Conservation (phyloP, 75 land plant species). For the Sequoiadendron giganteum region DNA sequence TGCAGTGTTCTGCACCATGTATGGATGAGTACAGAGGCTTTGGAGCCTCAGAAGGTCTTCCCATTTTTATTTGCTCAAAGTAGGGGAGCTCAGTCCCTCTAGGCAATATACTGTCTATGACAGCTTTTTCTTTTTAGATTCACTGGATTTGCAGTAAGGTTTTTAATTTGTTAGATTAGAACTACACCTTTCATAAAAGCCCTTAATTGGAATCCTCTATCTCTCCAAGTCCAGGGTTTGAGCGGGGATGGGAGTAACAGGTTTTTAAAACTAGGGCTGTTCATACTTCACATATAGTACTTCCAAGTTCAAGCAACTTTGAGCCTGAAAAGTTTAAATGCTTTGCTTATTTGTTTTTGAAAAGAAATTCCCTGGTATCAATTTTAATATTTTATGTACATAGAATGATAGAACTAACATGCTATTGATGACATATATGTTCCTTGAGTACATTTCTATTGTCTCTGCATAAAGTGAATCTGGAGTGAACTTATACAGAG, state of each 20-base stretch:
- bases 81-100: no score
- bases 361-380: background rate
- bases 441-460: background rate
- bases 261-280: background rate
- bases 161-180: background rate
- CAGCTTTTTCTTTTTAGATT: no score
- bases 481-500: background rate
- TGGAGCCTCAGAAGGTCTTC: no score
- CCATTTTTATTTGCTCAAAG: no score
- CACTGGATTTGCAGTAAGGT: no score
- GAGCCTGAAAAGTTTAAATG: background rate
- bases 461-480: background rate
- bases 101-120: no score
- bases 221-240: background rate
- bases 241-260: background rate
- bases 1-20: no score
- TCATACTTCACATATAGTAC: background rate
- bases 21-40: no score
- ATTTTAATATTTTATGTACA: background rate
- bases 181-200: background rate
- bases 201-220: background rate
- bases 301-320: background rate
- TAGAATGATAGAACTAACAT: background rate
- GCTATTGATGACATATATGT: background rate
- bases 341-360: background rate